Conservation (phyloP, 495 filamentous ascomycete genomes). For the Trichoderma orchidacearum region DNA sequence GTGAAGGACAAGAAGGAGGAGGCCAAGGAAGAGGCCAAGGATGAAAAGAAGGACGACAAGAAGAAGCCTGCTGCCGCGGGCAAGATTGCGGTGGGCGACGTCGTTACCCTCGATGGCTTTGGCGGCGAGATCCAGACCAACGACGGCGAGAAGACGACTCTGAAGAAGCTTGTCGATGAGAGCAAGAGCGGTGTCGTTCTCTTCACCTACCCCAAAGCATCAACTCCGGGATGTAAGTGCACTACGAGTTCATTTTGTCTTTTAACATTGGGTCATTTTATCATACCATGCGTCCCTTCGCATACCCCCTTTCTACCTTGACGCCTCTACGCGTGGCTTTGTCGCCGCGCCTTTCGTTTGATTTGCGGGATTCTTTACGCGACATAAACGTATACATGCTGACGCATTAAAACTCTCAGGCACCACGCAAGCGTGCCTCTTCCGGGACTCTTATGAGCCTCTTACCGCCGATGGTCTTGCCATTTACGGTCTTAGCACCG, state of each 20-base stretch:
- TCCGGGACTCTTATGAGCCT: slow-evolving; percentile 67
- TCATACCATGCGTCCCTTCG: not conserved
- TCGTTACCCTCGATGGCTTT: slow-evolving; percentile 53
- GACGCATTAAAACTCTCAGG: slow-evolving; percentile 32
- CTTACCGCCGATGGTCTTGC: slow-evolving; percentile 69
- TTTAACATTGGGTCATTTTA: no score
- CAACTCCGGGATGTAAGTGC: slow-evolving; percentile 91
- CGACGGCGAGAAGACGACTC: slow-evolving; percentile 61
- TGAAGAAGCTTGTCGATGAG: slow-evolving; percentile 64
- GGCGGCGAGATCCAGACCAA: slow-evolving; percentile 77
- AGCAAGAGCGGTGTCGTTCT: slow-evolving; percentile 79
- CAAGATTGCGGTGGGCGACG: slow-evolving; percentile 29
- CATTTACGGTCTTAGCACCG: slow-evolving; percentile 79
- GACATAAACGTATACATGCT: not conserved
- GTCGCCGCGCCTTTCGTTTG: not conserved
- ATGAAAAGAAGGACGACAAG: slow-evolving; percentile 10
- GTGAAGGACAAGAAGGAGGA: not conserved
- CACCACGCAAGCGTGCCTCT: slow-evolving; percentile 85
- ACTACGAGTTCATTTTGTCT: slow-evolving; percentile 2
- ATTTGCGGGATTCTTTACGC: not conserved
- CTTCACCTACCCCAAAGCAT: slow-evolving; percentile 93
- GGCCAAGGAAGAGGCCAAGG: slow-evolving; percentile 7
- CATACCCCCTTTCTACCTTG: not conserved
- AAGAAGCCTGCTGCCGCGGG: slow-evolving; percentile 10
- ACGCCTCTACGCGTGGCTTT: not conserved